phyloP scores from a whole-genome alignment of 305 asterid genomes.

The Fraxinus dipetala region DNA sequence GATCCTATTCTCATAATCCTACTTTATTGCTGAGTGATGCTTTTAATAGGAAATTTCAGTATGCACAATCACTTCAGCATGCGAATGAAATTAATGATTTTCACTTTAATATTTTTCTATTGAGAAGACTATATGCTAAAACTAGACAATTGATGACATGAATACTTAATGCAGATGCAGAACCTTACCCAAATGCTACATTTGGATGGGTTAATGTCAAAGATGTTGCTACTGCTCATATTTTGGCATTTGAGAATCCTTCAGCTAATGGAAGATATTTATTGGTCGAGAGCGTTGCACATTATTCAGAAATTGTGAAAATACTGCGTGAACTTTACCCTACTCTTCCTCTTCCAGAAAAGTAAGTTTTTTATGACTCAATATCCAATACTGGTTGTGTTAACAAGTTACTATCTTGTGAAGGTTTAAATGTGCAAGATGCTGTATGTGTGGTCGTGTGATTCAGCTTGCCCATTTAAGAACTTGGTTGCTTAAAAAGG shows the following conservation, averaged over 20 bases:
- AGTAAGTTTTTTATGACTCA: constrained; percentile 30
- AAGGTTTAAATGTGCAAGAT: background rate
- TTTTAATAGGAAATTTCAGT: background rate
- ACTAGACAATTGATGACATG: background rate
- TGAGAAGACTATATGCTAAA: background rate
- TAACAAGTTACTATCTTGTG: background rate
- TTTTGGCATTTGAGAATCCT: constrained; percentile 51
- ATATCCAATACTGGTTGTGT: background rate
- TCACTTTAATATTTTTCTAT: background rate
- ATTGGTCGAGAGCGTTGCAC: constrained; percentile 47
- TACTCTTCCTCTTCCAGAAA: constrained; percentile 37
- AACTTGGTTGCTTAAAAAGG: background rate
- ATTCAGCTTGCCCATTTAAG: background rate
- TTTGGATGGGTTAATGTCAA: constrained; percentile 61
- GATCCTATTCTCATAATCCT: background rate
- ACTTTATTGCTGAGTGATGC: background rate
- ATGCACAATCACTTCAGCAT: background rate
- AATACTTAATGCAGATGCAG: constrained; percentile 36
- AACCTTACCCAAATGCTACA: constrained; percentile 40
- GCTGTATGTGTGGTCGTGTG: background rate
- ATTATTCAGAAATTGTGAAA: constrained; percentile 41
- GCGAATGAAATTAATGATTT: background rate
- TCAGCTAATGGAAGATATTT: constrained; percentile 50
- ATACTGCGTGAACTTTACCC: constrained; percentile 45
- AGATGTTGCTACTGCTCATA: constrained; percentile 55